Evolutionary conservation across 2,329 filamentous ascomycete species (phyloP).

Genomic region (Phaeosphaeria sp.): DNA sequence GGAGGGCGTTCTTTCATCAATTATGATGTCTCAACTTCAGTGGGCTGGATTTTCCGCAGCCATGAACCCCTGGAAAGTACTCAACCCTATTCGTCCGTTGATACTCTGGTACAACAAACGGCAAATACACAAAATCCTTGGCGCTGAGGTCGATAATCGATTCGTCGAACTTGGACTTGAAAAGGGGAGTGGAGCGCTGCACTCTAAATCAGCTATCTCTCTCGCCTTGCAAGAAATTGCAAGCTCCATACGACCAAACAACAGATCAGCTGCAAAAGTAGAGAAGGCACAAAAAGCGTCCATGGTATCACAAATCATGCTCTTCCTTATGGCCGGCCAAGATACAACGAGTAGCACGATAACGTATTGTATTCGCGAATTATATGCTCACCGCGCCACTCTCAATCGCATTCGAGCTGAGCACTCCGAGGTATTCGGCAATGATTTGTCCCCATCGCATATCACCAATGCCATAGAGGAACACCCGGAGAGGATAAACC

Average conservation of each 20-base stretch:
- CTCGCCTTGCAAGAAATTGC: neutral
- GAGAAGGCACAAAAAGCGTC: neutral
- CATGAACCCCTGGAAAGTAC: neutral
- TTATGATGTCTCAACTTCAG: too few species aligned
- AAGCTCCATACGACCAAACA: neutral
- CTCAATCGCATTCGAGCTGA: neutral
- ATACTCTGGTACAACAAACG: neutral
- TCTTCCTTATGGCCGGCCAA: constrained; percentile 40
- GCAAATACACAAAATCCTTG: neutral
- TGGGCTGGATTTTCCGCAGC: too few species aligned
- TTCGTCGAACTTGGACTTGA: neutral
- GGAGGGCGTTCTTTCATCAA: too few species aligned
- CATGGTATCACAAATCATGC: constrained; percentile 28
- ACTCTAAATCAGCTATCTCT: neutral
- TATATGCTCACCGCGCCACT: neutral
- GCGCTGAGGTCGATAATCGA: neutral
- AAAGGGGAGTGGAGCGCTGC: neutral
- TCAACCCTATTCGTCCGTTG: neutral
- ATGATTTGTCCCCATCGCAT: too few species aligned
- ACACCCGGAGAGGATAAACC: too few species aligned
- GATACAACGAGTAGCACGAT: constrained; percentile 37
- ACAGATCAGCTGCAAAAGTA: neutral
- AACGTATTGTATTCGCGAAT: constrained; percentile 18
- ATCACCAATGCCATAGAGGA: too few species aligned
- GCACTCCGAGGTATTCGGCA: too few species aligned